Evolutionary conservation across 2,329 filamentous ascomycete species (phyloP), one percentile per base, ranked within the genome.

Genomic region (Gliomastix tumulicola): DNA sequence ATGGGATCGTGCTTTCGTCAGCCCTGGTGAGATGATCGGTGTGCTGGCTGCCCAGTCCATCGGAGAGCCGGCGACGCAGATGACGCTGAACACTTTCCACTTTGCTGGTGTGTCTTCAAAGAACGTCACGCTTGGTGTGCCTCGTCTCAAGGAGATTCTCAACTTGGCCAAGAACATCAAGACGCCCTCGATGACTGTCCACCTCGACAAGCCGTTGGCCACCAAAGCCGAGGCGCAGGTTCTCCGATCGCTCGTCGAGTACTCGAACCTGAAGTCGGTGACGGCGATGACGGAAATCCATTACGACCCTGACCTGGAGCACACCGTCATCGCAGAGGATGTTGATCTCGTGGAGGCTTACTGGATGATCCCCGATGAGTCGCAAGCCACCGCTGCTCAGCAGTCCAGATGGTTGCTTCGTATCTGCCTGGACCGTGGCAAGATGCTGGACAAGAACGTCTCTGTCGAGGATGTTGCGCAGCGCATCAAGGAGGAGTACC

Each of bases 1-100:
- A 43, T 98, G 94, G 75, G 78, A 85, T 23, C 82, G 84, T 51
- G 79, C 90, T 32, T 79, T 85, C 49, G 89, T 95, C 42, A 87
- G 81, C 50, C 90, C 92, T 33, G 92, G 94, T 56, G 94, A 98
- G 59, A 98, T 98, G 92, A 92, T 98, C 39, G 92, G 92, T 66
- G 92, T 98, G 17, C 69, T 98, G 53, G 92, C 92, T 44, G 92
- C 94, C 7, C 92, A 98, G 66, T 98, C 92, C 21, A 98, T 98
- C 57, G 92, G 92, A 68, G 92, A 98, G 63, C 92, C 92, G 28
- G 94, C 92, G 17, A 98, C 92, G 2, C 92, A 98, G 71, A 98
- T 98, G 92, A 98, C 92, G 2, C 69, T 98, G 42, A 98, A 98
- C 68, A 98, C 92, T 18, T 98, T 98, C 84, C 92, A 98, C 73